Conservation (phyloP, 2,329 filamentous ascomycete genomes). For the Cladophialophora yegresii region DNA sequence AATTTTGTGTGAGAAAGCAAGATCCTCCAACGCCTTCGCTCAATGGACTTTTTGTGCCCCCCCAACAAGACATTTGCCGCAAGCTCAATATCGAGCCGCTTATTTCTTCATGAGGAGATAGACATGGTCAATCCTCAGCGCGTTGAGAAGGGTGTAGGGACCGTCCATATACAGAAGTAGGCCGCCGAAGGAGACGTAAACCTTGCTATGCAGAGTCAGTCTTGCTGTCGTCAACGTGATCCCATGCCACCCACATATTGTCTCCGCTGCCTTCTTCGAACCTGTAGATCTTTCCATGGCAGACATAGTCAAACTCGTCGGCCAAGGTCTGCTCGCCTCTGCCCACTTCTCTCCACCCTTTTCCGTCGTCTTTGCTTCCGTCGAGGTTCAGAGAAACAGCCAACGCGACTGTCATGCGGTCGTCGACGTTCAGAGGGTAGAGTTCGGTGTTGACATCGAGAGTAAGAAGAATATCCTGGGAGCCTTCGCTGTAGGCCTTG, state of each 20-base stretch:
- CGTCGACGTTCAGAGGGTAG: constrained; percentile 73
- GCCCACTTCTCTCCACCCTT: constrained; percentile 75
- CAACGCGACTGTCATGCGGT: constrained; percentile 76
- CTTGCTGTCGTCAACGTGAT: constrained; percentile 7
- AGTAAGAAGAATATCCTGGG: constrained; percentile 72
- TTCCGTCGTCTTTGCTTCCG: constrained; percentile 71
- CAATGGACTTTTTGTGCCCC: constrained; percentile 22
- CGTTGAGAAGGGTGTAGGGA: constrained; percentile 92
- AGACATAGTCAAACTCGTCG: constrained; percentile 56
- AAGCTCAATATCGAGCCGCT: constrained; percentile 19
- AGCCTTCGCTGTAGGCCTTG: constrained; percentile 57
- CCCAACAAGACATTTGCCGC: background rate
- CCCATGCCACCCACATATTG: constrained; percentile 69
- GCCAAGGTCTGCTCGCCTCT: constrained; percentile 60
- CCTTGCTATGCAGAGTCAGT: constrained; percentile 66
- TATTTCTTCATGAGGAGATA: constrained; percentile 94
- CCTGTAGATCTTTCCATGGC: constrained; percentile 55
- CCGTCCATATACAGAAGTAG: constrained; percentile 87
- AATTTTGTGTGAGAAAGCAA: constrained; percentile 5
- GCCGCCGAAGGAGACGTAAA: constrained; percentile 91
- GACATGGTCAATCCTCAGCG: constrained; percentile 86
- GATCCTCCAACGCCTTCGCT: constrained; percentile 28
- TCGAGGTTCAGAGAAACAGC: constrained; percentile 85
- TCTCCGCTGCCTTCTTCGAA: constrained; percentile 66
- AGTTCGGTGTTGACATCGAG: constrained; percentile 95